Evolutionary conservation across 371 early-diverging fungal species (phyloP).

Genomic region (Sanchytrium tribonematis): DNA sequence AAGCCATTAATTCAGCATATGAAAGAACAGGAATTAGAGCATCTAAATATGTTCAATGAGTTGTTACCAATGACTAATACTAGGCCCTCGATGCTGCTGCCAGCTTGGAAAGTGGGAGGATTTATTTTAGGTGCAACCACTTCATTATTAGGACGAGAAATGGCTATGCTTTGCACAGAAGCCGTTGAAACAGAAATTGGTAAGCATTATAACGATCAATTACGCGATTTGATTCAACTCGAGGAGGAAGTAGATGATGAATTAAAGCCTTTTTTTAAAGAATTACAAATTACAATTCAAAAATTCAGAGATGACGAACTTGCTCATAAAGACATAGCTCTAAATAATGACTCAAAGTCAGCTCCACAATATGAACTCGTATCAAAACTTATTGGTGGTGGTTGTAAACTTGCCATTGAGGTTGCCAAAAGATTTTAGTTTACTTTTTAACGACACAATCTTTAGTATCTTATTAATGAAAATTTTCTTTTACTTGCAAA

Average conservation of each 20-base stretch:
- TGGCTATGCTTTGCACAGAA: constrained; percentile 92
- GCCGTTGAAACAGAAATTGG: constrained; percentile 91
- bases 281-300: constrained; percentile 18
- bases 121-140: constrained; percentile 59
- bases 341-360: constrained; percentile 51
- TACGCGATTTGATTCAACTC: constrained; percentile 35
- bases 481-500: too few species aligned
- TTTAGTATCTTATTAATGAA: too few species aligned
- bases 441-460: too few species aligned
- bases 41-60: constrained; percentile 42
- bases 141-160: constrained; percentile 63
- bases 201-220: constrained; percentile 76
- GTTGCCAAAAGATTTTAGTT: constrained; percentile 37
- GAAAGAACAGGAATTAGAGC: constrained; percentile 75
- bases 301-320: constrained; percentile 80
- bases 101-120: constrained; percentile 62
- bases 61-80: constrained; percentile 41
- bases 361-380: constrained; percentile 44
- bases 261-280: constrained; percentile 1
- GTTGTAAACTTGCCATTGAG: constrained; percentile 59
- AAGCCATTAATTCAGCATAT: constrained; percentile 28
- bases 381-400: constrained; percentile 38
- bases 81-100: constrained; percentile 53
- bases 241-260: constrained; percentile 20
- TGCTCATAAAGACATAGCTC: constrained; percentile 69